Evolutionary conservation across 2,329 filamentous ascomycete species (phyloP).

Genomic region (Claviceps cyperi): DNA sequence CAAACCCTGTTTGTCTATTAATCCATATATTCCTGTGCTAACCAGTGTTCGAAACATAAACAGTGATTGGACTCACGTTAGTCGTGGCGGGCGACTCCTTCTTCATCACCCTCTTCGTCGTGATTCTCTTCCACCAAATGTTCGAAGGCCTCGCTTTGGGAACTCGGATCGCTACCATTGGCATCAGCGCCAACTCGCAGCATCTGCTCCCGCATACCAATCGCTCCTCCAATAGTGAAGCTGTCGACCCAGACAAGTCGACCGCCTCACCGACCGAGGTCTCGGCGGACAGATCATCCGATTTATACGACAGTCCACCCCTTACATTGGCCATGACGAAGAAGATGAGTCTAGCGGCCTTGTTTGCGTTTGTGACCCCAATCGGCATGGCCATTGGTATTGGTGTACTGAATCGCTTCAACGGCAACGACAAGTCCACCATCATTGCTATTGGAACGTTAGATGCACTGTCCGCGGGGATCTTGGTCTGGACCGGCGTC

Average conservation of each 20-base stretch:
- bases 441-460: constrained; percentile 59
- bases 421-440: constrained; percentile 55
- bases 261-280: constrained; percentile 10
- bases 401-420: constrained; percentile 54
- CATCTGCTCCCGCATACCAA: constrained; percentile 9
- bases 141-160: constrained; percentile 66
- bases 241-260: constrained; percentile 13
- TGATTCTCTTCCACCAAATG: constrained; percentile 66
- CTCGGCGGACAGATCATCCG: constrained; percentile 5
- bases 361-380: constrained; percentile 59
- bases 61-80: constrained; percentile 42
- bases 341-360: constrained; percentile 46
- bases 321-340: constrained; percentile 23
- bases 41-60: not conserved
- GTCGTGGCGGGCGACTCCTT: constrained; percentile 43
- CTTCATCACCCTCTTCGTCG: constrained; percentile 44
- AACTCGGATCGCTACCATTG: constrained; percentile 50
- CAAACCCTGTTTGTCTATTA: no score
- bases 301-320: constrained; percentile 8
- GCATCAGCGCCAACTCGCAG: constrained; percentile 12
- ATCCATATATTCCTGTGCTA: no score
- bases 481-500: constrained; percentile 65
- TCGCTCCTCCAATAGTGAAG: constrained; percentile 3
- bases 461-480: constrained; percentile 59
- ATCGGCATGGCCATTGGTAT: constrained; percentile 71